Percentiles rank a stretch among this genome's conserved stretches.
Conservation (phyloP, 192 early-diverging fungal species). For the Chytriomyces sp. region DNA sequence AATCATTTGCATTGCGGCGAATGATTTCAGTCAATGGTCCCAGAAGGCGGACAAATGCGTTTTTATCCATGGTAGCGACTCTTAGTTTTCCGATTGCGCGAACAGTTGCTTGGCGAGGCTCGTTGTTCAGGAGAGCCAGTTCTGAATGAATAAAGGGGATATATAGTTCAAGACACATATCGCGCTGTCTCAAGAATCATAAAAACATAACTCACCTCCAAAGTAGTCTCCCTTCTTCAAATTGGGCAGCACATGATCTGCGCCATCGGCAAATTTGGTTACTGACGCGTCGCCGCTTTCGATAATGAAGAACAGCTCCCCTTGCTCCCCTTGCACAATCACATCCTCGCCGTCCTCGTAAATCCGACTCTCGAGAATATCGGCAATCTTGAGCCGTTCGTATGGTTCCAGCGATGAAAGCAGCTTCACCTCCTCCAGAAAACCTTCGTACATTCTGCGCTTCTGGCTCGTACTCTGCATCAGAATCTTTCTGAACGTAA, state of each 20-base stretch:
- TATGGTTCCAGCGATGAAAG: slow-evolving; percentile 92
- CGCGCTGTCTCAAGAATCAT: no score
- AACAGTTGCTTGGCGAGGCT: slow-evolving; percentile 90
- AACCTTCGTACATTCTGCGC: slow-evolving; percentile 95
- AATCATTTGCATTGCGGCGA: slow-evolving; percentile 92
- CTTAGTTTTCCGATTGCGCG: slow-evolving; percentile 78
- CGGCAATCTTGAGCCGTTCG: slow-evolving; percentile 98
- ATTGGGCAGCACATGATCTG: slow-evolving; percentile 62
- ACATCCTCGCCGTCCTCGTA: slow-evolving; percentile 84
- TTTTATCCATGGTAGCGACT: slow-evolving; percentile 93
- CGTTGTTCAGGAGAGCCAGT: slow-evolving; percentile 92
- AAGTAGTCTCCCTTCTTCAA: slow-evolving; percentile 87
- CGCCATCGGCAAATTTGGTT: slow-evolving; percentile 77
- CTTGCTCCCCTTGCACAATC: slow-evolving; percentile 90
- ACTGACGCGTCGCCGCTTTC: slow-evolving; percentile 89
- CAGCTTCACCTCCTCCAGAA: slow-evolving; percentile 90
- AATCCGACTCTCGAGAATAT: slow-evolving; percentile 91
- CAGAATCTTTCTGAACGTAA: slow-evolving; percentile 94
- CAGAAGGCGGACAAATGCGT: slow-evolving; percentile 91
- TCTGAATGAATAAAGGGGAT: slow-evolving; percentile 60
- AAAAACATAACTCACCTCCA: slow-evolving; percentile 69
- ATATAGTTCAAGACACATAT: neutral
- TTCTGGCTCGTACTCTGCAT: slow-evolving; percentile 98
- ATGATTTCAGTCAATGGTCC: slow-evolving; percentile 96
- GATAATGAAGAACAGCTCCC: slow-evolving; percentile 94